Base-by-base conservation (phyloP, 306 rosid species). In the Gynostemma pentaphyllum region DNA sequence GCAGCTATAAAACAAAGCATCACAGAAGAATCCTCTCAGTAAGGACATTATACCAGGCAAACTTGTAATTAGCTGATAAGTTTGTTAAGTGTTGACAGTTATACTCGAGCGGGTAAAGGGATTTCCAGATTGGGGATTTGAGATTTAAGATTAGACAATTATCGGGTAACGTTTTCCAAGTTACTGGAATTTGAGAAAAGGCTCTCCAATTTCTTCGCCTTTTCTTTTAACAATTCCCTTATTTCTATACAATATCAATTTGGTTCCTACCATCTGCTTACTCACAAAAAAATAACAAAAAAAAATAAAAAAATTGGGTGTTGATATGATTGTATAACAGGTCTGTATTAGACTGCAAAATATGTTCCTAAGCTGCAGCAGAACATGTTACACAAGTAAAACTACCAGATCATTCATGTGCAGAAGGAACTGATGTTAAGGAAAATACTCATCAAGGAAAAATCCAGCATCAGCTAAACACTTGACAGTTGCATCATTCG, bases 381-480 rank as follows among this genome's bases (percentile, higher is more conserved):
- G 24, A 32, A 32, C 36, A 57, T 12, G 18, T 11, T 5, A 2
- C n/a, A n/a, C n/a, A n/a, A 41, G 15, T 2, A 14, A 37, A 36
- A 57, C 60, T 19, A 59, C 15, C 22, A 59, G 13, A 36, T 21
- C 12, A 21, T 36, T 19, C 30, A 37, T 6, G 67, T 72, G 64
- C 50, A 52, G 19, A 80, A 45, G 15, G 67, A 54, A 49, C n/a
- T n/a, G n/a, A 9, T 47, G 54, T 54, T 63, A 41, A 53, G 41
- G 45, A 64, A 76, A 84, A 78, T 94, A 94, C 99, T 84, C 99
- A 40, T 88, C 83, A 28, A 94, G 97, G 79, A 94, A 94, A 79
- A 94, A 94, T 66, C 99, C 95, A 62, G 95, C 97, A 72, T 88
- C 99, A 64, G 97, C 85, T 56, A 94, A 90, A 75, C 99, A 94